These are phyloP conservation scores for Aspergillus tamarii DNA, from an alignment of 2,329 filamentous ascomycete species.

Conservation along the genomic window DNA sequence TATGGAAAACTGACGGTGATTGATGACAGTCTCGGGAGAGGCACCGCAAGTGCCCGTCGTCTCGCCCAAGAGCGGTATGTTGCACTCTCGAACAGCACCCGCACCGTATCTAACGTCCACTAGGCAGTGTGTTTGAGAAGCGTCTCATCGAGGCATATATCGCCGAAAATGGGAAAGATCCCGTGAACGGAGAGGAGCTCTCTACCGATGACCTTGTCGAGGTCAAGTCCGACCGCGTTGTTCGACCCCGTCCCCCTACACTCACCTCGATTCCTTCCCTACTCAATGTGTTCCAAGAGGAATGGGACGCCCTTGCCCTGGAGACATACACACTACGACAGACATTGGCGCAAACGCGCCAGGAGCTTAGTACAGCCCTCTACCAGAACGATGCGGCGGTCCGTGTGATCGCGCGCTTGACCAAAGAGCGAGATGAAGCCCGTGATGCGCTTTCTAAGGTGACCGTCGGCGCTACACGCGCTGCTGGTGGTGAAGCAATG, in stretches of 20 bases:
- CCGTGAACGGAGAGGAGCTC: conserved; percentile 83
- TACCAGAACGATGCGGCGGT: conserved; percentile 99
- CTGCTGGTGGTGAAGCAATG: conserved; percentile 78
- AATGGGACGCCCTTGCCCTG: conserved; percentile 92
- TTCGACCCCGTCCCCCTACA: conserved; percentile 86
- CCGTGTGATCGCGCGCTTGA: conserved; percentile 86
- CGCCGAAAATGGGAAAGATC: conserved; percentile 88
- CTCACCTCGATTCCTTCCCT: conserved; percentile 95
- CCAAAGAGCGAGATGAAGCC: conserved; percentile 90
- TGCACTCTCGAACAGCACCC: conserved; percentile 18
- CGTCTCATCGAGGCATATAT: conserved; percentile 95
- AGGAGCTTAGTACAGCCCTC: conserved; percentile 89
- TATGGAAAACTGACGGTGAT: conserved; percentile 23
- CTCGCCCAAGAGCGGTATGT: conserved; percentile 88
- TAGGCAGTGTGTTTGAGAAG: conserved; percentile 91
- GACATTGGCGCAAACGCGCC: conserved; percentile 83
- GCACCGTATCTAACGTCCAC: conserved; percentile 32
- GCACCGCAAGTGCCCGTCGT: conserved; percentile 92
- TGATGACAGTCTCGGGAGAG: conserved; percentile 82
- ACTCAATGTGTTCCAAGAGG: conserved; percentile 92
- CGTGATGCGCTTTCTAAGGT: conserved; percentile 85
- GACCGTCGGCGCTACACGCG: conserved; percentile 64
- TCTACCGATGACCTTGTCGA: conserved; percentile 83
- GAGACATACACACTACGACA: conserved; percentile 91
- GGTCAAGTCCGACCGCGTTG: conserved; percentile 79